These are phyloP conservation scores for Cadophora luteo-olivacea DNA, from an alignment of 2,329 filamentous ascomycete species.

Conservation along the genomic window DNA sequence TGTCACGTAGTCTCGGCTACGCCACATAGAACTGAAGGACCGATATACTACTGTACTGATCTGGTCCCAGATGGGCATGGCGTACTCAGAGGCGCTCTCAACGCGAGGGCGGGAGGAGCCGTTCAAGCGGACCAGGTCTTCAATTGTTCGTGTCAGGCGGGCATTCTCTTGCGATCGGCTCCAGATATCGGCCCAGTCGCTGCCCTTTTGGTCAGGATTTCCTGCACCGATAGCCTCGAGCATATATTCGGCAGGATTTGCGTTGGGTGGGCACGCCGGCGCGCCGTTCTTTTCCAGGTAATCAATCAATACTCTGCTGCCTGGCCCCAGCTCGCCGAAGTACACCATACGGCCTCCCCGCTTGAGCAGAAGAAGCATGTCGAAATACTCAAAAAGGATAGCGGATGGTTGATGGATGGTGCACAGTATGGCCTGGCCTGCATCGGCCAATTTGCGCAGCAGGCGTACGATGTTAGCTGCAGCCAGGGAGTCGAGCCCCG, in stretches of 20 bases:
- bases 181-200: constrained; percentile 8
- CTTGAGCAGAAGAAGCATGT: constrained; percentile 66
- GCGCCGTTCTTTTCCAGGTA: constrained; percentile 14
- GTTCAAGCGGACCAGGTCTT: background rate
- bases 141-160: background rate
- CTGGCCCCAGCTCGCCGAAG: constrained; percentile 67
- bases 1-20: constrained; percentile 4
- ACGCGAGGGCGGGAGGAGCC: background rate
- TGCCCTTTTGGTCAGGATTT: background rate
- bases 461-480: constrained; percentile 67
- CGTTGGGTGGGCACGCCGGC: background rate
- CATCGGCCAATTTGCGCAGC: constrained; percentile 62
- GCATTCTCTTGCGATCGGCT: background rate
- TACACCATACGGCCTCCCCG: constrained; percentile 69
- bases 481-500: constrained; percentile 64
- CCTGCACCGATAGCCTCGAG: background rate
- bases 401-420: constrained; percentile 60
- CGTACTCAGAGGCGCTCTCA: constrained; percentile 3
- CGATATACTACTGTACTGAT: constrained; percentile 4
- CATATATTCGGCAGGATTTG: constrained; percentile 11
- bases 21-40: constrained; percentile 7
- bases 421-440: constrained; percentile 57
- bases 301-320: background rate
- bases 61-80: constrained; percentile 12
- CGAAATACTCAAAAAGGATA: constrained; percentile 59